A percentile compares a stretch with the other conserved stretches of the same genome.
phyloP scores from a whole-genome alignment of 176 grass and related monocot genomes.

The Saccharum spontaneum region DNA sequence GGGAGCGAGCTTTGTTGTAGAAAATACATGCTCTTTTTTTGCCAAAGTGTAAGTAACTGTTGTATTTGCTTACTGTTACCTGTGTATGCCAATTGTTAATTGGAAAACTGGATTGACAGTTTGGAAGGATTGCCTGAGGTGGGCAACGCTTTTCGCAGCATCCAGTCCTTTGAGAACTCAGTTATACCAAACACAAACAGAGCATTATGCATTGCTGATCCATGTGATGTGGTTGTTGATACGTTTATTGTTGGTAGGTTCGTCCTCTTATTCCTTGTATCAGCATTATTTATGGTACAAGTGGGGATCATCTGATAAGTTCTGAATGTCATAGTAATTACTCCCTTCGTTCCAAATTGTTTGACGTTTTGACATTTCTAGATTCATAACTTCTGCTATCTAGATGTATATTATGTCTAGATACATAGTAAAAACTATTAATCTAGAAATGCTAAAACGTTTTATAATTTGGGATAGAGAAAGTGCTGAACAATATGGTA shows the following conservation, averaged over 20 bases:
- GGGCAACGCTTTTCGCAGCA: background rate
- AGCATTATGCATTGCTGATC: background rate
- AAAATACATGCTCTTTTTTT: background rate
- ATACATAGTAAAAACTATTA: too few relatives aligned
- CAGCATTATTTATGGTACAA: background rate
- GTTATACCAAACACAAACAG: background rate
- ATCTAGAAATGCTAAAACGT: too few relatives aligned
- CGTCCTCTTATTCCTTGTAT: background rate
- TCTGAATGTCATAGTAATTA: background rate
- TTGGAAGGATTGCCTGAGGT: background rate
- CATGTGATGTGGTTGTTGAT: background rate
- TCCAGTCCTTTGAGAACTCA: background rate
- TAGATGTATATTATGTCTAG: too few relatives aligned
- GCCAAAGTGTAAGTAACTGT: constrained; percentile 9
- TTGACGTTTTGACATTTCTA: too few relatives aligned
- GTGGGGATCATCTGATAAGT: too few relatives aligned
- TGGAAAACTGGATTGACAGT: background rate
- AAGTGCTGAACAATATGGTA: background rate
- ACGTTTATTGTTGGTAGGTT: background rate
- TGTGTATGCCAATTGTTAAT: background rate
- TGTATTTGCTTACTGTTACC: background rate
- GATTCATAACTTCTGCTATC: too few relatives aligned
- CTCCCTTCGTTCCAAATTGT: background rate
- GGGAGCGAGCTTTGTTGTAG: constrained; percentile 8
- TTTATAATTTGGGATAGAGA: too few relatives aligned